These are phyloP conservation scores for Globisporangium takayamanum DNA, from an alignment of 352 stramenopile genomes.

Conservation along the genomic window DNA sequence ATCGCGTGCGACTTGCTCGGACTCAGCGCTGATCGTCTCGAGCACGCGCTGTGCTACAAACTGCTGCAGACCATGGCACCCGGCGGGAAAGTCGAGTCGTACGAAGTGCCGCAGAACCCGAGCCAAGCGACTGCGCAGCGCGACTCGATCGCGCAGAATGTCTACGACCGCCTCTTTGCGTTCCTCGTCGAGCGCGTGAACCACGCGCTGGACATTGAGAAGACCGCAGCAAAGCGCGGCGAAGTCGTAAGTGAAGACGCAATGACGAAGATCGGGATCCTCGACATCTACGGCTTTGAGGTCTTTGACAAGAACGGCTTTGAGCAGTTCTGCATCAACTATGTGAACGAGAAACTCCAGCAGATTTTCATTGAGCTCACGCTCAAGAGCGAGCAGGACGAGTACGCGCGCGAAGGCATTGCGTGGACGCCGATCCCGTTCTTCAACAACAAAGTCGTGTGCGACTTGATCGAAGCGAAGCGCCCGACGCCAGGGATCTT, in stretches of 20 bases:
- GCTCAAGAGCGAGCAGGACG: constrained; percentile 87
- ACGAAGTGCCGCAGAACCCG: constrained; percentile 81
- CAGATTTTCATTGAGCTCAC: constrained; percentile 91
- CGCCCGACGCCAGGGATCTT: constrained; percentile 74
- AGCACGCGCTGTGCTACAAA: constrained; percentile 79
- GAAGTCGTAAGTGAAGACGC: constrained; percentile 67
- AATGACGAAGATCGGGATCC: constrained; percentile 86
- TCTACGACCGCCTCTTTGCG: constrained; percentile 96
- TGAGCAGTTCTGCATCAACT: constrained; percentile 93
- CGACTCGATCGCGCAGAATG: constrained; percentile 94
- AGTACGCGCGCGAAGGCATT: constrained; percentile 95
- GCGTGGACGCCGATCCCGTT: constrained; percentile 89
- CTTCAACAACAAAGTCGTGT: constrained; percentile 91
- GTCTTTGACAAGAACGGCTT: constrained; percentile 92
- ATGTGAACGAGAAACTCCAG: constrained; percentile 88
- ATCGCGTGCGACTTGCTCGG: constrained; percentile 64
- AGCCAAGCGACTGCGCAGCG: constrained; percentile 88
- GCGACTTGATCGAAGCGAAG: constrained; percentile 77
- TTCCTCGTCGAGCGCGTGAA: constrained; percentile 94
- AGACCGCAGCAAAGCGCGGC: constrained; percentile 73
- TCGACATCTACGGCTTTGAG: constrained; percentile 98
- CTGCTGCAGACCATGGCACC: constrained; percentile 84
- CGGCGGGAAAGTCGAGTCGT: constrained; percentile 76
- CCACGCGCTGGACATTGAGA: constrained; percentile 76
- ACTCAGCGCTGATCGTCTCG: constrained; percentile 49